Percentiles rank a stretch among this genome's conserved stretches.
phyloP scores from a whole-genome alignment of 306 rosid genomes.

The Malus fusca region DNA sequence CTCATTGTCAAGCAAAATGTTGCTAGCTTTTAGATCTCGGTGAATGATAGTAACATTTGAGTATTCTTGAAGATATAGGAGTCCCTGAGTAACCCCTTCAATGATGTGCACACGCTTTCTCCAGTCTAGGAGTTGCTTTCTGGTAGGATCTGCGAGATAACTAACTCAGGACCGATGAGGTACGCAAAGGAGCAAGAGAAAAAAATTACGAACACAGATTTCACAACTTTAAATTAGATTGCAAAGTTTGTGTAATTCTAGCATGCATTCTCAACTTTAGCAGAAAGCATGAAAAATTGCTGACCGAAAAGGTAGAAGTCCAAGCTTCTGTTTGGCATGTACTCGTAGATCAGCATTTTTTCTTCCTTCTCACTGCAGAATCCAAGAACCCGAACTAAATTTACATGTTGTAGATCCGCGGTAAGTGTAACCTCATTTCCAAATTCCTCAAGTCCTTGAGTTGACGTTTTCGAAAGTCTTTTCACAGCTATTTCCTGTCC shows the following conservation, averaged over 20 bases:
- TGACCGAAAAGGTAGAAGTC: slow-evolving; percentile 35
- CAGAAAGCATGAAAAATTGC: neutral
- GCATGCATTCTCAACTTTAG: too few species aligned
- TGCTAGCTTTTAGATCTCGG: slow-evolving; percentile 60
- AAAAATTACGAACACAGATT: neutral
- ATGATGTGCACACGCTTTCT: slow-evolving; percentile 41
- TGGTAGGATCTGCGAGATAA: slow-evolving; percentile 30
- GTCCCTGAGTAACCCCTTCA: slow-evolving; percentile 64
- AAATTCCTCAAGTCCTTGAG: slow-evolving; percentile 45
- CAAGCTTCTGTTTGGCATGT: slow-evolving; percentile 47
- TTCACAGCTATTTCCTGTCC: slow-evolving; percentile 41
- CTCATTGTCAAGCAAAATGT: slow-evolving; percentile 40
- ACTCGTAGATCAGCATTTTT: slow-evolving; percentile 36
- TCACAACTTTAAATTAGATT: neutral
- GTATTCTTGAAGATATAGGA: slow-evolving; percentile 68
- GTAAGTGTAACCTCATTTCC: slow-evolving; percentile 40
- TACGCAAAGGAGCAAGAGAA: neutral
- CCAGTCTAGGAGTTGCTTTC: slow-evolving; percentile 38
- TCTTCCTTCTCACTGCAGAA: slow-evolving; percentile 28
- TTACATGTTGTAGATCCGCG: slow-evolving; percentile 42
- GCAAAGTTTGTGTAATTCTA: too few species aligned
- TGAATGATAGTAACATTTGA: slow-evolving; percentile 67
- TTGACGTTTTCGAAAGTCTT: slow-evolving; percentile 35
- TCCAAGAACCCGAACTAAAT: slow-evolving; percentile 39
- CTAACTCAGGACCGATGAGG: neutral